A percentile compares a stretch with the other conserved stretches of the same genome.
Conservation (phyloP, 106 monocot genomes). For the Apostasia ramifera region DNA sequence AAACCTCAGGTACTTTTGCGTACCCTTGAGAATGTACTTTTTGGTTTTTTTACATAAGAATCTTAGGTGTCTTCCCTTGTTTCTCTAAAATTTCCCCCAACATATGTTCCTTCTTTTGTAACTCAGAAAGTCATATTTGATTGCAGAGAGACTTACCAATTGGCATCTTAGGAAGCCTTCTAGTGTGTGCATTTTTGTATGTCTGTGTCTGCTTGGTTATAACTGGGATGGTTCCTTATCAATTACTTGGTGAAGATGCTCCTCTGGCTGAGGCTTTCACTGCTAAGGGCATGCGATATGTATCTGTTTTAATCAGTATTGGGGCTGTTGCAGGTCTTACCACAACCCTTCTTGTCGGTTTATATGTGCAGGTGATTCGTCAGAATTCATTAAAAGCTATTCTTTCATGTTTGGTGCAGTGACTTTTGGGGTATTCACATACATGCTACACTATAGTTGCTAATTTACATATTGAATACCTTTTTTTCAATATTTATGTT, state of each 20-base stretch:
- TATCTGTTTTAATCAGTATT: constrained; percentile 85
- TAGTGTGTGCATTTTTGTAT: constrained; percentile 68
- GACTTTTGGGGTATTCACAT: neutral
- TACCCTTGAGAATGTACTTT: neutral
- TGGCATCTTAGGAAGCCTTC: constrained; percentile 83
- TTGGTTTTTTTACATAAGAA: no score
- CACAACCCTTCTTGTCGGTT: constrained; percentile 88
- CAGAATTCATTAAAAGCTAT: neutral
- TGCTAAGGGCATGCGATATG: constrained; percentile 75
- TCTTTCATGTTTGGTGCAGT: neutral
- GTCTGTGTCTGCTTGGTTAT: constrained; percentile 85
- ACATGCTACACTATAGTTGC: neutral
- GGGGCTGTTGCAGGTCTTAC: constrained; percentile 95
- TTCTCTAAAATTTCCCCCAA: neutral
- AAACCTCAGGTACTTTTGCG: constrained; percentile 64
- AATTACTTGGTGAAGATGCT: constrained; percentile 81
- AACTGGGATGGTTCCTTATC: constrained; percentile 97
- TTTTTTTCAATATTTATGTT: neutral
- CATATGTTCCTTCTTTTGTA: constrained; percentile 6
- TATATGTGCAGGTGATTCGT: constrained; percentile 83
- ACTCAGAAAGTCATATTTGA: neutral
- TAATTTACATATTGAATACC: neutral
- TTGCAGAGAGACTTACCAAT: constrained; percentile 93
- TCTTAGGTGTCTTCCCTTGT: neutral
- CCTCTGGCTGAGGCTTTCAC: constrained; percentile 95